These are phyloP conservation scores for Fistulinella cinereoalba DNA, from an alignment of 1,284 basidiomycete species.

Conservation along the genomic window DNA sequence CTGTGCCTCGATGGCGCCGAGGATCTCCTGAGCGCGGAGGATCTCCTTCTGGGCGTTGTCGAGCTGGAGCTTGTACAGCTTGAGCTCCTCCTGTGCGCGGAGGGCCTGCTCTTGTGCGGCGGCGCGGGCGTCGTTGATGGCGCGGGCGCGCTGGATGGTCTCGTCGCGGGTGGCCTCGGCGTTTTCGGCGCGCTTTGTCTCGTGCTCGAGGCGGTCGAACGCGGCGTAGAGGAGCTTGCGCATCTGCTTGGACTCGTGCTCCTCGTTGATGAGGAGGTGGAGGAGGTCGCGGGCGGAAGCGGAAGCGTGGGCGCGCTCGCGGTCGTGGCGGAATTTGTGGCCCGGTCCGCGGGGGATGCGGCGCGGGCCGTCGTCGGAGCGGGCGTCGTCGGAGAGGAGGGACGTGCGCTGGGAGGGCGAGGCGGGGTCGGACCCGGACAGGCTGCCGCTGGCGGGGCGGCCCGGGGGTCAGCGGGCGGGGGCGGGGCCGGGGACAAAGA, in stretches of 20 bases:
- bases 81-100: slow-evolving; percentile 51
- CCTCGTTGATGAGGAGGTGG: slow-evolving; percentile 50
- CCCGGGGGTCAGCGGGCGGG: no score
- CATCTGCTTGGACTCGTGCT: slow-evolving; percentile 52
- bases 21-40: slow-evolving; percentile 42
- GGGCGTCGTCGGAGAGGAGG: slow-evolving; percentile 21
- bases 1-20: slow-evolving; percentile 44
- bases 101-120: slow-evolving; percentile 50
- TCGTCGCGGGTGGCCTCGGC: slow-evolving; percentile 52
- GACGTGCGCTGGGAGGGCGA: slow-evolving; percentile 30
- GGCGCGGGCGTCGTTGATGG: slow-evolving; percentile 50
- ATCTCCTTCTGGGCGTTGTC: slow-evolving; percentile 64
- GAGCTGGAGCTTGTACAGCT: slow-evolving; percentile 60
- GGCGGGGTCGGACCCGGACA: slow-evolving; percentile 27
- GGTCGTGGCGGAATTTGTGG: slow-evolving; percentile 31
- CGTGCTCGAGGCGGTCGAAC: slow-evolving; percentile 50
- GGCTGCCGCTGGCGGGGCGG: slow-evolving; percentile 4
- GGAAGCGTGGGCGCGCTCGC: slow-evolving; percentile 34
- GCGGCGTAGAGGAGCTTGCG: slow-evolving; percentile 51
- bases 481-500: slow-evolving; percentile 5
- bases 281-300: slow-evolving; percentile 45
- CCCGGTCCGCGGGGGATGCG: slow-evolving; percentile 28
- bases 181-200: slow-evolving; percentile 50
- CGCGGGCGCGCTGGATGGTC: slow-evolving; percentile 47
- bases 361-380: background rate